These are phyloP conservation scores for Hibiscus mutabilis DNA, from an alignment of 345 rosid species.

Conservation along the genomic window DNA sequence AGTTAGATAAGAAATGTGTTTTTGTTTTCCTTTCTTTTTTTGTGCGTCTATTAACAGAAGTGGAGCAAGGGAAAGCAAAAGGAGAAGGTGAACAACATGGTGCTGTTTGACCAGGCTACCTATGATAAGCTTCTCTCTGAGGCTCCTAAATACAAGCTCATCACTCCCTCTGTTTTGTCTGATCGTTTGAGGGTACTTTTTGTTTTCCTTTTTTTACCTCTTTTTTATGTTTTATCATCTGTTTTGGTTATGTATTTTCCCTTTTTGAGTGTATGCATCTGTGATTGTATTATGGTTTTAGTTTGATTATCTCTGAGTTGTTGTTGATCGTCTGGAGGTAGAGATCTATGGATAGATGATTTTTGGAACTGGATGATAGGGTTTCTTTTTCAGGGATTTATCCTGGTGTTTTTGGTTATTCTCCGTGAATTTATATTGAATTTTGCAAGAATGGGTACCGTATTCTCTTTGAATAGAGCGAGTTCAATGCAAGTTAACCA, in stretches of 20 bases:
- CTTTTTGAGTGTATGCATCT: not conserved
- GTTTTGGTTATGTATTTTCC: not conserved
- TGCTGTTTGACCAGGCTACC: not conserved
- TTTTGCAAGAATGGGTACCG: too few species aligned
- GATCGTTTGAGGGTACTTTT: not conserved
- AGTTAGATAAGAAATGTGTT: not conserved
- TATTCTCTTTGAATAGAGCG: too few species aligned
- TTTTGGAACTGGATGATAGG: too few species aligned
- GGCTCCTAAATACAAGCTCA: constrained; percentile 2
- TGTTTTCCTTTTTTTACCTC: not conserved
- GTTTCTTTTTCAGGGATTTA: too few species aligned
- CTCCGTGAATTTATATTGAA: too few species aligned
- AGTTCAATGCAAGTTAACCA: too few species aligned
- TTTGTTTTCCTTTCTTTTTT: not conserved
- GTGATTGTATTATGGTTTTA: too few species aligned
- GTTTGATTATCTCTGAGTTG: too few species aligned
- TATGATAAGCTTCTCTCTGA: not conserved
- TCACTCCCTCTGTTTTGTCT: not conserved
- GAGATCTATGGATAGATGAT: too few species aligned
- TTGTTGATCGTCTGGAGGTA: too few species aligned
- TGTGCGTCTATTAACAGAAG: constrained; percentile 35
- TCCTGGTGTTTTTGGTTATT: too few species aligned
- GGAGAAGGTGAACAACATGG: constrained; percentile 35
- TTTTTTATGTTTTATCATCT: not conserved
- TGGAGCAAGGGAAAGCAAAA: constrained; percentile 93